Percentiles rank a stretch among this genome's conserved stretches.
Evolutionary conservation across 2,329 filamentous ascomycete genomes (phyloP).

Genomic region (Fusarium brachygibbosum): DNA sequence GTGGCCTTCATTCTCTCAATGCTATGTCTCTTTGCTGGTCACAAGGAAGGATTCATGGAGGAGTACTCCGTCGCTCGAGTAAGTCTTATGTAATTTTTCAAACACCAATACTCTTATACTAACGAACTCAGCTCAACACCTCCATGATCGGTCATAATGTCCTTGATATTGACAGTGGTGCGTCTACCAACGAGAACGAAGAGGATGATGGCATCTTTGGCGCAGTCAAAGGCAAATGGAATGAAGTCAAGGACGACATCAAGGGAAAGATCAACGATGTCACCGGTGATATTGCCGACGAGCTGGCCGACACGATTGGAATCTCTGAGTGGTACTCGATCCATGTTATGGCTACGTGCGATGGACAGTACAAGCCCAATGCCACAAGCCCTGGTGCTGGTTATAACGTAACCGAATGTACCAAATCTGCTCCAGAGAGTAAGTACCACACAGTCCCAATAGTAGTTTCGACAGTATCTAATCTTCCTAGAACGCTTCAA

Average conservation of each 20-base stretch:
- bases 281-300: conserved; percentile 56
- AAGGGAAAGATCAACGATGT: conserved; percentile 58
- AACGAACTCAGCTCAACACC: conserved; percentile 53
- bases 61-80: conserved; percentile 59
- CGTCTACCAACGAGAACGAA: conserved; percentile 46
- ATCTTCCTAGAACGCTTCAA: conserved; percentile 57
- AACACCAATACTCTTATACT: background rate
- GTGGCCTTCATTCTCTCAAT: conserved; percentile 57
- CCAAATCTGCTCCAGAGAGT: conserved; percentile 57
- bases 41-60: conserved; percentile 59
- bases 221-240: conserved; percentile 48
- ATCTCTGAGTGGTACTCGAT: conserved; percentile 66
- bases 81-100: conserved; percentile 18
- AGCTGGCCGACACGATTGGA: conserved; percentile 59
- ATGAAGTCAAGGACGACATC: conserved; percentile 53
- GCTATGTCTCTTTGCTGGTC: conserved; percentile 58
- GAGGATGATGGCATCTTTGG: conserved; percentile 50
- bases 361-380: conserved; percentile 62
- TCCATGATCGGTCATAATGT: conserved; percentile 57
- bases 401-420: conserved; percentile 62
- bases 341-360: conserved; percentile 63
- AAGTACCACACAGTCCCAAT: conserved; percentile 33
- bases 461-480: background rate
- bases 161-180: conserved; percentile 42
- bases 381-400: conserved; percentile 54